Conservation (phyloP, 345 rosid species). For the Pistacia vera region DNA sequence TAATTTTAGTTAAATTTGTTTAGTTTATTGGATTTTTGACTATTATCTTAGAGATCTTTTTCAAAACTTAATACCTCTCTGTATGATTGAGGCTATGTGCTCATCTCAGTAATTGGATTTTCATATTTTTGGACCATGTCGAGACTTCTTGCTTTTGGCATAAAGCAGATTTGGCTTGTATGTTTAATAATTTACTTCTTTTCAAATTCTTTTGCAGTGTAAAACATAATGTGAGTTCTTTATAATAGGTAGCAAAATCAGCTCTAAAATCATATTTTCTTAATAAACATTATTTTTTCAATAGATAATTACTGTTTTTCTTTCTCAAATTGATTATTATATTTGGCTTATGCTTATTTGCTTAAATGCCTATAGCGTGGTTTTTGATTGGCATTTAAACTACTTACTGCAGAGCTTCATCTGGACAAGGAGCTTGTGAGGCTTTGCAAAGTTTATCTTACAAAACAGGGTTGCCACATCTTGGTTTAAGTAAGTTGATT, state of each 20-base stretch:
- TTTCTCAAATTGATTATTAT: not conserved
- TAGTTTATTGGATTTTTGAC: not conserved
- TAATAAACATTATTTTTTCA: not conserved
- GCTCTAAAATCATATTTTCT: not conserved
- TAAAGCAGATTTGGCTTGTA: not conserved
- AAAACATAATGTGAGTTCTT: not conserved
- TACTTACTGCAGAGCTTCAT: constrained; percentile 70
- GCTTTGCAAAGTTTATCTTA: constrained; percentile 78
- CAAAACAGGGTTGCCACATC: constrained; percentile 68
- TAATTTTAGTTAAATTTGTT: not conserved
- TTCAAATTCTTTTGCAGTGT: not conserved
- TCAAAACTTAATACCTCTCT: not conserved
- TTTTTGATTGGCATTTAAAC: constrained; percentile 20
- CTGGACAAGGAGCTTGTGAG: constrained; percentile 73
- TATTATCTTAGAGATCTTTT: not conserved
- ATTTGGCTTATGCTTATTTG: not conserved
- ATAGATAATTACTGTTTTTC: not conserved
- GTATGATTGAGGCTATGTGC: not conserved
- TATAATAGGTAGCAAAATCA: not conserved
- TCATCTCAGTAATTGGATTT: not conserved
- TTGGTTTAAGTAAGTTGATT: constrained; percentile 57
- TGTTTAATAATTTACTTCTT: not conserved
- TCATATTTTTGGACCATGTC: not conserved
- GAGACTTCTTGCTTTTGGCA: not conserved
- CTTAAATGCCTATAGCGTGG: constrained; percentile 10